Evolutionary conservation across 2,329 filamentous ascomycete genomes (phyloP), one percentile per base, ranked within the genome.

Genomic region (Epichloe bromicola): DNA sequence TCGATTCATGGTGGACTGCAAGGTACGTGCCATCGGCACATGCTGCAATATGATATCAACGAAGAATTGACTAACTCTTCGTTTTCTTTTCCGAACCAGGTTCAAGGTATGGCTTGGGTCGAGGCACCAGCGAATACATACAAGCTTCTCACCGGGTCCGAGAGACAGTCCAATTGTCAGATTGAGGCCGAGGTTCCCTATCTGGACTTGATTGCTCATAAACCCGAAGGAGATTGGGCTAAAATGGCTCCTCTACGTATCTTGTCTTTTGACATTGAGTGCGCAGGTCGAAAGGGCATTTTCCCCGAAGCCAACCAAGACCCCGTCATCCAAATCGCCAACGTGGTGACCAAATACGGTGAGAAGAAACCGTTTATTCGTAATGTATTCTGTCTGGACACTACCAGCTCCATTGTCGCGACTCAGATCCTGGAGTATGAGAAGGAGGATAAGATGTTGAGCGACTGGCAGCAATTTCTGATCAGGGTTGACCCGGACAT

Each of bases 211-310:
- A 82, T 96, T 55, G 83, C 93, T 10, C 91, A 97, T 66, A 81
- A 86, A 46, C 82, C 90, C 2, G 85, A 93, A 57, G 91, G 90
- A 17, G 90, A 97, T 64, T 98, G 91, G 89, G 88, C 88, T 30
- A 98, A 96, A 70, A 96, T 97, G 83, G 93, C 94, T 0, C 93
- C 93, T 0, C 74, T 98, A 3, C 83, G 93, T 54, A 85, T 95
- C 45, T 70, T 98, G 44, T 97, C 93, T 4, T 97, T 98, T 62
- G 93, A 98, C 79, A 98, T 98, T 59, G 93, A 98, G 68, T 98
- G 93, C 67, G 93, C 93, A 59, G 93, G 93, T 48, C 86, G 94
- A 59, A 97, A 98, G 69, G 93, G 93, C 57, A 86, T 98, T 62
- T 98, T 98, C 62, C 93, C 94, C 0, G 93, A 98, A 66, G 83